Conservation (phyloP, 2,329 filamentous ascomycete genomes). For the Neurospora crassa region DNA sequence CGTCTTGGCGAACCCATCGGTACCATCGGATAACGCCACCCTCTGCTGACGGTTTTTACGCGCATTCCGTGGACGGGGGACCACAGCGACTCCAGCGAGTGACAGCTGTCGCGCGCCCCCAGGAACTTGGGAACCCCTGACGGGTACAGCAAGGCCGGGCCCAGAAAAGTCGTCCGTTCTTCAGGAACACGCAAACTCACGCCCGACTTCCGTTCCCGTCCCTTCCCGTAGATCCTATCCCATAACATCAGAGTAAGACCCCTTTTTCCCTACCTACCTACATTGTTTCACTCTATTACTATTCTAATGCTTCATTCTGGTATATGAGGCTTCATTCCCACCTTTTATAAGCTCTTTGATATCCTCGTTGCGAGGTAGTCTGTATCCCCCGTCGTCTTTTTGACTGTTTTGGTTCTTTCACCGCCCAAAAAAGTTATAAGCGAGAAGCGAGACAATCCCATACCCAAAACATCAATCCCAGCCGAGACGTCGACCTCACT, state of each 20-base stretch:
- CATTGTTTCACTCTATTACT: not conserved
- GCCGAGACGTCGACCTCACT: not conserved
- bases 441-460: not conserved
- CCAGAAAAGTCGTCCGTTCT: not conserved
- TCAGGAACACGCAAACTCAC: not conserved
- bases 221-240: not conserved
- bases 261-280: not conserved
- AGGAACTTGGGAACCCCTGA: not conserved
- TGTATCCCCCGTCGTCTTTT: not conserved
- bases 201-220: not conserved
- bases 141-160: not conserved
- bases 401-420: not conserved
- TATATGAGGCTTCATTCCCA: not conserved
- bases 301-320: not conserved
- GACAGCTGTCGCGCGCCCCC: not conserved
- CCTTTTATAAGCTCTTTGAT: not conserved
- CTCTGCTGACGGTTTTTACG: conserved; percentile 8
- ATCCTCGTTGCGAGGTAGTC: not conserved
- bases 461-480: not conserved
- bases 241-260: not conserved
- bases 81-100: not conserved
- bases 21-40: conserved; percentile 7
- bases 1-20: not conserved
- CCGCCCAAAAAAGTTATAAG: not conserved
- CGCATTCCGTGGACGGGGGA: not conserved